phyloP scores from a whole-genome alignment of 148 eudicot species.

The Arbutus unedo region DNA sequence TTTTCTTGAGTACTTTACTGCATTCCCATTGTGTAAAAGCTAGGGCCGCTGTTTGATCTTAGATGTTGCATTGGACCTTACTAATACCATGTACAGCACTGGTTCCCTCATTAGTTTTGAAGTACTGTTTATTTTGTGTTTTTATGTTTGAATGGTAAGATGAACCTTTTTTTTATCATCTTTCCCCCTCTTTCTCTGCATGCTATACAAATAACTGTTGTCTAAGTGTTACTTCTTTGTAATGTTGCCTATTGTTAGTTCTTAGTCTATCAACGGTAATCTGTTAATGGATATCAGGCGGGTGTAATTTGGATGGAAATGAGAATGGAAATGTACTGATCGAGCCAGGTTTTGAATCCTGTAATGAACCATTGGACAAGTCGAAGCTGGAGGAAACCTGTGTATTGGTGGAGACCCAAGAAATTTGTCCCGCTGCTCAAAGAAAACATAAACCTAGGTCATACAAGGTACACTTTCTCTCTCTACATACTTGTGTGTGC shows the following conservation, averaged over 20 bases:
- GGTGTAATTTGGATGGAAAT: conserved; percentile 19
- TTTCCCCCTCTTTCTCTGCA: neutral
- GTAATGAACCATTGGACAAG: conserved; percentile 14
- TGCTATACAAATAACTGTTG: neutral
- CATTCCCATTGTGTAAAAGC: neutral
- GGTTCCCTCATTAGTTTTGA: neutral
- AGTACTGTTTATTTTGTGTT: neutral
- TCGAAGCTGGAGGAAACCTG: conserved; percentile 33
- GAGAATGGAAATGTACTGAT: conserved; percentile 22
- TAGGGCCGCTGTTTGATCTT: neutral
- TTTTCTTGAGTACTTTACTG: neutral
- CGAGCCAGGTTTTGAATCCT: conserved; percentile 16
- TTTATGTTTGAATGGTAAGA: neutral
- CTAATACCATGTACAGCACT: neutral
- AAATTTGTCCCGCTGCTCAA: conserved; percentile 14
- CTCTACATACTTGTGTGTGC: neutral
- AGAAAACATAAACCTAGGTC: conserved; percentile 28
- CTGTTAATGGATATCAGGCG: conserved; percentile 24
- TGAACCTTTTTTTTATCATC: neutral
- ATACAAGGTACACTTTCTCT: conserved; percentile 36
- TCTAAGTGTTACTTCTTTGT: neutral
- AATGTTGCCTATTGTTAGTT: neutral
- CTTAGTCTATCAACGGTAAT: neutral
- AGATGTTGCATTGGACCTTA: neutral
- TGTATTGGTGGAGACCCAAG: conserved; percentile 34